phyloP scores from a whole-genome alignment of 768 basidiomycete genomes.

The Leccinum broughii region DNA sequence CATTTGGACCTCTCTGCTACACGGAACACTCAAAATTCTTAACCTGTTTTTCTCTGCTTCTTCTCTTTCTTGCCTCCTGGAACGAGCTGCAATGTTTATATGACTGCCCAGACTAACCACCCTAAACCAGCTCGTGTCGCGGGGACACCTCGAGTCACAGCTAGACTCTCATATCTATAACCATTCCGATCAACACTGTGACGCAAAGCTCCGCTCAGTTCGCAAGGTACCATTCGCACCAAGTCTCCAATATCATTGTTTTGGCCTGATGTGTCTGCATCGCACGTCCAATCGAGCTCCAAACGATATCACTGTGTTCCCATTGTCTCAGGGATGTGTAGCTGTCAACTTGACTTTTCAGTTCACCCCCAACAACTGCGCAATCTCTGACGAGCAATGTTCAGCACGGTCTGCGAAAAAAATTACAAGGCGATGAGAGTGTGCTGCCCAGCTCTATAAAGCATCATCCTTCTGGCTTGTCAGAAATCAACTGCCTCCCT shows the following conservation, averaged over 20 bases:
- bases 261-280: not conserved
- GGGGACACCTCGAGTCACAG: not conserved
- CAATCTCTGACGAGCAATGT: not conserved
- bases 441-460: slow-evolving; percentile 4
- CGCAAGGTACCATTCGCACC: not conserved
- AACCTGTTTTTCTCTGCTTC: not conserved
- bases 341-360: not conserved
- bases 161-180: not conserved
- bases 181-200: not conserved
- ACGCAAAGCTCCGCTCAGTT: not conserved
- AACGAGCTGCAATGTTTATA: not conserved
- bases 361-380: not conserved
- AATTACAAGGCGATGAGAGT: not conserved
- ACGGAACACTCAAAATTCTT: not conserved
- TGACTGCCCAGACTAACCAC: not conserved
- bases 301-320: not conserved
- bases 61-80: not conserved
- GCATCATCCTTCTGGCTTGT: not conserved
- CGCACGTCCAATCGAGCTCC: not conserved
- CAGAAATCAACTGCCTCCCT: slow-evolving; percentile 2
- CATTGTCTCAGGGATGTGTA: slow-evolving; percentile 7
- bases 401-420: not conserved
- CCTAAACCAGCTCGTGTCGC: not conserved
- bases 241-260: not conserved
- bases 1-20: not conserved